These are phyloP conservation scores for Otatea glauca DNA, from an alignment of 176 grass and related monocot genomes.

Conservation along the genomic window DNA sequence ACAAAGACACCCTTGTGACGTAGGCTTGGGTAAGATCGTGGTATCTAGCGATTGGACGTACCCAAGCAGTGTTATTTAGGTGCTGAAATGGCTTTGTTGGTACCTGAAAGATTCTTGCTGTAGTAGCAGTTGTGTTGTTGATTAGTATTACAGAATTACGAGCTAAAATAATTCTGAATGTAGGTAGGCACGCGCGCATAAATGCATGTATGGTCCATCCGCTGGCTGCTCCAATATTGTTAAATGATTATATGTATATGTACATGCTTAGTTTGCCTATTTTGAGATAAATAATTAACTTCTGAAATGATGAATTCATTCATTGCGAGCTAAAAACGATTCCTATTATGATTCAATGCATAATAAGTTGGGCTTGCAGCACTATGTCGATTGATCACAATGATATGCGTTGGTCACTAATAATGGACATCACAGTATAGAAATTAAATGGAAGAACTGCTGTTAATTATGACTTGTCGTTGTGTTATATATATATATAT, in stretches of 20 bases:
- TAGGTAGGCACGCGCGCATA: background rate
- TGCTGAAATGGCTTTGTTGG: constrained; percentile 23
- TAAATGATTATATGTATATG: background rate
- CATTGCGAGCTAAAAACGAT: background rate
- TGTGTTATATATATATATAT: too few species aligned
- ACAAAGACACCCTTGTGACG: constrained; percentile 13
- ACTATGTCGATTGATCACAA: background rate
- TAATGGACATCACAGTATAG: background rate
- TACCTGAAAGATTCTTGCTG: constrained; percentile 44
- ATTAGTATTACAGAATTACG: background rate
- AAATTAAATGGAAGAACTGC: background rate
- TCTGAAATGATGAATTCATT: constrained; percentile 9
- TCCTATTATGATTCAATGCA: background rate
- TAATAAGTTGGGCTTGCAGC: background rate
- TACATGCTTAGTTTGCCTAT: background rate
- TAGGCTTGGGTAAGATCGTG: constrained; percentile 36
- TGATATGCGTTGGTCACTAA: background rate
- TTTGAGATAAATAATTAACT: constrained; percentile 1
- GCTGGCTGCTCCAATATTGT: background rate
- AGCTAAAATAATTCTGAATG: constrained; percentile 33
- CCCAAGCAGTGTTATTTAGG: background rate
- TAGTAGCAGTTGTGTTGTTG: background rate
- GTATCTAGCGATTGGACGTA: background rate
- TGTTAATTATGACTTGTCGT: background rate
- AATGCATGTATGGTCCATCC: constrained; percentile 16